These are phyloP conservation scores for Drechslerella dactyloides DNA, from an alignment of 2,329 filamentous ascomycete genomes.

Conservation along the genomic window DNA sequence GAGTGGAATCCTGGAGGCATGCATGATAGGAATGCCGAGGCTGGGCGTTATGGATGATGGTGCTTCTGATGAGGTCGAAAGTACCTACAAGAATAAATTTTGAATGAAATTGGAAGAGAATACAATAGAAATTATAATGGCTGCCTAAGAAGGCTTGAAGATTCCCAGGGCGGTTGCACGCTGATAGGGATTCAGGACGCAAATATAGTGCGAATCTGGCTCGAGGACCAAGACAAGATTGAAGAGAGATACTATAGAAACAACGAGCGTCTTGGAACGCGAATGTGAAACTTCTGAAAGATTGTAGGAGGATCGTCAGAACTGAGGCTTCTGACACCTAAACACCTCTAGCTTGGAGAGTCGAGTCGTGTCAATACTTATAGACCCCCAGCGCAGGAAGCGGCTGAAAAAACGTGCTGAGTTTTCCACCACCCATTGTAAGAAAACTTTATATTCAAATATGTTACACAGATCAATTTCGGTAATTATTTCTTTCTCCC, in stretches of 20 bases:
- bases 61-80: slow-evolving; percentile 20
- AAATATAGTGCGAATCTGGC: not conserved
- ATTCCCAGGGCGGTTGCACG: not conserved
- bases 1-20: not conserved
- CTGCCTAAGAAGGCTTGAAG: not conserved
- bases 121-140: slow-evolving; percentile 6
- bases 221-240: not conserved
- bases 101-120: slow-evolving; percentile 15
- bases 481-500: slow-evolving; percentile 15
- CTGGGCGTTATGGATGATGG: not conserved
- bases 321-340: not conserved
- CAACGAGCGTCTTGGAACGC: not conserved
- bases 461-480: slow-evolving; percentile 24
- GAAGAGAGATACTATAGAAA: slow-evolving; percentile 1
- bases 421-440: not conserved
- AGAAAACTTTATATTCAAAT: not conserved
- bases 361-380: slow-evolving; percentile 1
- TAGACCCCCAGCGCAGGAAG: too few relatives aligned
- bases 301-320: not conserved
- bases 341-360: not conserved
- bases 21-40: not conserved
- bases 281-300: not conserved
- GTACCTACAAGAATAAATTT: slow-evolving; percentile 33
- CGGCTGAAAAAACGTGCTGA: not conserved
- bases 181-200: not conserved